Conservation (phyloP, 2,329 filamentous ascomycete species). For the Fusarium fracticaudum region DNA sequence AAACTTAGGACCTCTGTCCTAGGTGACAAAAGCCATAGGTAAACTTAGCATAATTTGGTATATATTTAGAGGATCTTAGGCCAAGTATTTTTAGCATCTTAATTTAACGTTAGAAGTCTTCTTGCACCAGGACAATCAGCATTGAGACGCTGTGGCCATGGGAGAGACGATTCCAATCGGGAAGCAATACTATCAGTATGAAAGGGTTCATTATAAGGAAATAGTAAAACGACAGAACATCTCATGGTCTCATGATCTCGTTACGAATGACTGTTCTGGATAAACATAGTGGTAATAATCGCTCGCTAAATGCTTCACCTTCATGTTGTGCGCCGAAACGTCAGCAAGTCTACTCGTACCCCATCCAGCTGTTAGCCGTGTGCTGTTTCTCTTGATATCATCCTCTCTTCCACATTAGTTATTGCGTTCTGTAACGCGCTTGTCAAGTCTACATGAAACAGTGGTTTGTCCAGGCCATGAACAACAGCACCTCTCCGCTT, state of each 20-base stretch:
- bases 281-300: neutral
- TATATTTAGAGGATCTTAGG: too few species aligned
- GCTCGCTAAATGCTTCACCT: conserved; percentile 1
- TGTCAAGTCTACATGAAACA: conserved; percentile 94
- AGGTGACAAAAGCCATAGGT: too few species aligned
- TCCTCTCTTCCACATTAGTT: conserved; percentile 74
- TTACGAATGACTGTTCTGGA: neutral
- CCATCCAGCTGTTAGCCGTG: neutral
- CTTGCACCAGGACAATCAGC: too few species aligned
- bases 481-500: conserved; percentile 71
- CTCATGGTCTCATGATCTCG: neutral
- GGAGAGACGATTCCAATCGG: neutral
- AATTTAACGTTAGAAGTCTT: too few species aligned
- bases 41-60: too few species aligned
- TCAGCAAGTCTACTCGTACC: neutral
- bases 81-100: too few species aligned
- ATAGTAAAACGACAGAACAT: neutral
- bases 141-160: neutral
- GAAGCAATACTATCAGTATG: neutral
- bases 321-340: neutral
- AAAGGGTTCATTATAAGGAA: neutral
- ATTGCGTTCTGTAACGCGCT: conserved; percentile 89
- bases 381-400: conserved; percentile 43
- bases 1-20: too few species aligned
- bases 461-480: conserved; percentile 85